Base-by-base conservation (phyloP, 2,329 filamentous ascomycete genomes). In the Hortaea werneckii region DNA sequence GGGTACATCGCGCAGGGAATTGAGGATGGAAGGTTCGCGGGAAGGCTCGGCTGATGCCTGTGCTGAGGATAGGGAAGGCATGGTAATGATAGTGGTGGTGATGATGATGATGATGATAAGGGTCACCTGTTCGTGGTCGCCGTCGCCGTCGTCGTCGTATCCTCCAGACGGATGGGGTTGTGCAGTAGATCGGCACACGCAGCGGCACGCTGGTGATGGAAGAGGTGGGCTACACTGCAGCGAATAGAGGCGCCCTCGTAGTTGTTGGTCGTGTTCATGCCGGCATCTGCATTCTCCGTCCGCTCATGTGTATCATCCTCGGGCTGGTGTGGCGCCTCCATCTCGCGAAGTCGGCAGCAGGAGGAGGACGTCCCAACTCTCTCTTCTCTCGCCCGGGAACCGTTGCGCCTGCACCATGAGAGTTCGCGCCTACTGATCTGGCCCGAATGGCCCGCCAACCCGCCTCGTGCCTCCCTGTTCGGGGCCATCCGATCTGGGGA, bases 11-110 rank as follows among this genome's bases (percentile, higher is more conserved):
- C 50, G 54, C 39, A 58, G 42, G 40, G 50, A 49, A 34, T 52
- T 50, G 44, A 52, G 51, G 43, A 58, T 51, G 29, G 52, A 55
- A 10, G 53, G 49, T 27, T 49, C 41, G 43, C 56, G 49, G 48
- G 59, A 60, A 53, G 59, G 59, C 51, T 43, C 49, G 28, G 37
- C 37, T 10, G 37, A 20, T 20, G 37, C 7, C 8, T 10, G 20
- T 39, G 37, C 10, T 39, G 20, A 20, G 20, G 20, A 20, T 20
- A 20, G 20, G 20, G 20, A 20, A 20, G 20, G 20, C 20, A 20
- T 20, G 20, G 20, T 20, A 20, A 20, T 20, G 20, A 20, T 20
- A 20, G 20, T 20, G 20, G 20, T 20, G 20, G 20, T 37, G 34
- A 37, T 37, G 10, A 37, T 40, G 40, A 41, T 29, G 32, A 41